Evolutionary conservation across 1,284 basidiomycete species (phyloP), one percentile per base, ranked within the genome.

Genomic region (Papiliotrema laurentii): DNA sequence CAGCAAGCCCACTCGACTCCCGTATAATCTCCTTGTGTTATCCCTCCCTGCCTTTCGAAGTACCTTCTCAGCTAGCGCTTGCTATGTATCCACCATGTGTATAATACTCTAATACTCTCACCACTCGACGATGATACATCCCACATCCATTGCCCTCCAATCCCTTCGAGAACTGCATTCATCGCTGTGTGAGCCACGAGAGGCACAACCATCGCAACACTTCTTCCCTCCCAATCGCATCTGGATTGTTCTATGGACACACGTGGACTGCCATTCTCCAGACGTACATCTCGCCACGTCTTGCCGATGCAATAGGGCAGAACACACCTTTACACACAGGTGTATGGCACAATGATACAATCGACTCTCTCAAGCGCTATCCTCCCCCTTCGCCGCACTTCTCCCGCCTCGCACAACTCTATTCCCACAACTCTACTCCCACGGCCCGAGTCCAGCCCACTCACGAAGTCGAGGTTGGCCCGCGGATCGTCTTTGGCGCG

Each of bases 401-500:
- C 7, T 27, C 22, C 38, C 9, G 5, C 21, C 13, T 24, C 9
- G 6, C 21, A 6, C 38, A 27, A 40, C 38, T 6, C 21, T 5
- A 7, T 27, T 9, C 14, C 7, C 9, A 6, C 34, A 36, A 10
- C 34, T 11, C 34, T n/a, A 11, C n/a, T n/a, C 6, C 10, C 38
- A 18, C 7, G 9, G 21, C 36, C 9, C 36, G 9, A 38, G 10
- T 38, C 21, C 10, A 9, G 7, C 39, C 39, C 39, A 10, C 39
- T 36, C 43, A 36, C 27, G 7, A 21, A 5, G 41, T 37, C 10
- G 35, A 10, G 33, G 31, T 25, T n/a, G n/a, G n/a, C n/a, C n/a
- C n/a, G n/a, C 27, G 26, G 26, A 47, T 34, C 16, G 45, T 28
- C 45, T 47, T 47, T 4, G 45, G 35, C 14, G 37, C 55, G 27